Conservation (phyloP, 805 yeast genomes). For the Candida xiaguanensis region DNA sequence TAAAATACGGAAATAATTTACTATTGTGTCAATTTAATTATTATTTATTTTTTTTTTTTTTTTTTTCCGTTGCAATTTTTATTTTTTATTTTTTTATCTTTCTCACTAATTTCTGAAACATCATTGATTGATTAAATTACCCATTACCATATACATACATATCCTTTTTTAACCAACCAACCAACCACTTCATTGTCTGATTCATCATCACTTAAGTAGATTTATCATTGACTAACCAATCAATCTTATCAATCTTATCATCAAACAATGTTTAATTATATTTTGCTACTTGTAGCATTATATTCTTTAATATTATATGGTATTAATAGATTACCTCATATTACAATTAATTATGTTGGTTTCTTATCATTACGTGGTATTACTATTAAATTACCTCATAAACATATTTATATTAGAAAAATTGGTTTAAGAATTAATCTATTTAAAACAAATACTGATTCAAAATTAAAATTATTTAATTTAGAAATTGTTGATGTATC, state of each 20-base stretch:
- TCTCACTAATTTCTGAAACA: background rate
- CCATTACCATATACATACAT: no score
- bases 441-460: slow-evolving; percentile 15
- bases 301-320: slow-evolving; percentile 5
- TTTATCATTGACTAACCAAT: no score
- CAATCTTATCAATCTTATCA: no score
- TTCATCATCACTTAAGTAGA: no score
- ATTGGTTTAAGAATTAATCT: slow-evolving; percentile 20
- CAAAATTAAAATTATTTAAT: slow-evolving; percentile 25
- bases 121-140: no score
- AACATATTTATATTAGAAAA: slow-evolving; percentile 15
- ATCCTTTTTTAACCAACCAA: no score
- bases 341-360: slow-evolving; percentile 25
- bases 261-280: background rate
- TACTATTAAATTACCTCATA: slow-evolving; percentile 15
- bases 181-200: no score
- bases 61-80: background rate
- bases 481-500: slow-evolving; percentile 23
- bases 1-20: background rate
- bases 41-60: no score
- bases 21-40: background rate
- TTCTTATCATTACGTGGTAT: slow-evolving; percentile 27
- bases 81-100: no score
- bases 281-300: background rate
- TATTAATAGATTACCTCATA: slow-evolving; percentile 25